Conservation (phyloP, 2,329 filamentous ascomycete species). For the Microdochium bolleyi region DNA sequence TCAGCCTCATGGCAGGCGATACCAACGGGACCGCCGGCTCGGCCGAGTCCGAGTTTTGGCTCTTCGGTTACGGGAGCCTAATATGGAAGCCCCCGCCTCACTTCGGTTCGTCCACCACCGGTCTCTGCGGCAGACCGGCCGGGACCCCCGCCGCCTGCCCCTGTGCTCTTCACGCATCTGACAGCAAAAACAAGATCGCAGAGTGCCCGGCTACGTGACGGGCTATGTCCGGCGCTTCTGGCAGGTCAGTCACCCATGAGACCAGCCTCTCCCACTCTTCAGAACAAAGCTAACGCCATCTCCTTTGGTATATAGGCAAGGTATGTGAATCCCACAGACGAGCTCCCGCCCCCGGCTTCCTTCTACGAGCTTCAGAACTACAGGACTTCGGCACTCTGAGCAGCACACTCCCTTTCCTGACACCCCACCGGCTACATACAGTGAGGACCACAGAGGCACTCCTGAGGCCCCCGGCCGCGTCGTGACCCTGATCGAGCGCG, state of each 20-base stretch:
- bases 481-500: conserved; percentile 80
- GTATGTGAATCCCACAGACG: too few species aligned
- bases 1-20: conserved; percentile 27
- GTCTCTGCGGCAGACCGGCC: too few species aligned
- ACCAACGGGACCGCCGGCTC: conserved; percentile 15
- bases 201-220: conserved; percentile 82
- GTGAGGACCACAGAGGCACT: conserved; percentile 91
- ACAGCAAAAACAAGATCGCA: conserved; percentile 50
- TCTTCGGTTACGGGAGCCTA: conserved; percentile 94
- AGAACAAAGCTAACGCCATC: too few species aligned
- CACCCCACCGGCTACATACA: conserved; percentile 24
- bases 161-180: too few species aligned
- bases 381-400: not conserved
- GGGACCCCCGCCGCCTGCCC: too few species aligned
- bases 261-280: not conserved
- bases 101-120: conserved; percentile 68
- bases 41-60: conserved; percentile 69
- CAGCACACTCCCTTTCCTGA: too few species aligned
- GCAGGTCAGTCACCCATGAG: conserved; percentile 60
- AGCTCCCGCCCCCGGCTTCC: conserved; percentile 1
- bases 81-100: conserved; percentile 98
- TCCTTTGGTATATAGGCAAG: too few species aligned
- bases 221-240: conserved; percentile 95
- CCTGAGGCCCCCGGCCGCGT: conserved; percentile 82
- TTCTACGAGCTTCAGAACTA: too few species aligned